Percentiles rank a stretch among this genome's conserved stretches.
Evolutionary conservation across 2,329 filamentous ascomycete species (phyloP).

Genomic region (Hymenoscyphus linearis): DNA sequence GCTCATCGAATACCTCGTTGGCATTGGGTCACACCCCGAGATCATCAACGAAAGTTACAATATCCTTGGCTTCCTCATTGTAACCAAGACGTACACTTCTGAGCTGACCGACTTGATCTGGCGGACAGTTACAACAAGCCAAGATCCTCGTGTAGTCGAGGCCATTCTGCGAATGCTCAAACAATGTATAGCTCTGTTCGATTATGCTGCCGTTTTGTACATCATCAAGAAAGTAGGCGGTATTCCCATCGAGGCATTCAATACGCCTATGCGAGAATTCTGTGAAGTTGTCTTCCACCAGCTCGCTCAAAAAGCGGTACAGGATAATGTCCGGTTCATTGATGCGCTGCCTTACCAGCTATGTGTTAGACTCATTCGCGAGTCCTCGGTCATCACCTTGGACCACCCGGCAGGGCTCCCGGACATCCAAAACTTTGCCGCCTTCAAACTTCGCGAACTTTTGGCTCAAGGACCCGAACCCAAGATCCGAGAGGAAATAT

Average conservation of each 20-base stretch:
- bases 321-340: constrained; percentile 33
- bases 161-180: constrained; percentile 66
- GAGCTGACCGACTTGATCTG: constrained; percentile 76
- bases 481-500: constrained; percentile 57
- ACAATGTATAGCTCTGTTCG: constrained; percentile 44
- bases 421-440: constrained; percentile 60
- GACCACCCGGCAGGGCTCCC: constrained; percentile 52
- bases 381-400: constrained; percentile 55
- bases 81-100: constrained; percentile 67
- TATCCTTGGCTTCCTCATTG: constrained; percentile 79
- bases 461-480: constrained; percentile 49
- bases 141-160: constrained; percentile 78
- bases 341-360: constrained; percentile 47
- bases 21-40: constrained; percentile 87
- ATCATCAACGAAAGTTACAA: constrained; percentile 77
- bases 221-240: constrained; percentile 65
- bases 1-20: constrained; percentile 80
- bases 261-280: constrained; percentile 54
- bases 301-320: constrained; percentile 40
- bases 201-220: constrained; percentile 50
- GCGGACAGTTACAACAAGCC: constrained; percentile 74
- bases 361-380: constrained; percentile 64
- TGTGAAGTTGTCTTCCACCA: constrained; percentile 52
- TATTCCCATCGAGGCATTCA: constrained; percentile 59
- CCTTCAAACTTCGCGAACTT: constrained; percentile 55